Evolutionary conservation across 257 asterid genomes (phyloP), one percentile per base, ranked within the genome.

Genomic region (Forsythia viridissima): DNA sequence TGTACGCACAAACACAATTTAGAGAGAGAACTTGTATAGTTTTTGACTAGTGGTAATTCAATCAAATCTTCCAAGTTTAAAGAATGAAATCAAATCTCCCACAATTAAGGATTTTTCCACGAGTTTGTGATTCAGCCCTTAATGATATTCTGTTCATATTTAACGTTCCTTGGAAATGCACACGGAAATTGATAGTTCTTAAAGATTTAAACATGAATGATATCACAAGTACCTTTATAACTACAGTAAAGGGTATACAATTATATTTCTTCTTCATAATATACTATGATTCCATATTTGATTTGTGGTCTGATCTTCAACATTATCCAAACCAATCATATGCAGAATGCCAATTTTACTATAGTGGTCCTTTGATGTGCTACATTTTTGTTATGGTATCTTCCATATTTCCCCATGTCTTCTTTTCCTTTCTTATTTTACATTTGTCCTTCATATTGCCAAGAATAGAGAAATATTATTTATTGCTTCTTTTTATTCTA

Each of bases 401-500:
- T 61, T 4, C 39, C 0, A 30, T 71, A 37, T 46, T 30, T 68
- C 15, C 0, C 51, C 11, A 7, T 57, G 4, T 20, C 36, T 8
- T 37, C 66, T 43, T 74, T 41, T 59, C 72, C 51, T 38, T 48
- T 24, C 38, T 24, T 30, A 30, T 3, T 63, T 30, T 63, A 63
- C 37, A 1, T 63, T 24, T 36, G 15, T 63, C 9, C 70, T 21
- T 63, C n/a, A 63, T 30, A 3, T 57, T 63, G 10, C 38, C 70
- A 24, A 21, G 38, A 24, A 6, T 21, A 21, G 40, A 30, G 40
- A 59, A 59, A 8, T 59, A 18, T 59, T 59, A 4, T 21, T 41
- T 61, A 57, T 61, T 43, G 48, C 63, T 82, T 57, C 38, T 2
- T 75, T n/a, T 71, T 76, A 6, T 24, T 67, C 67, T 63, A 21